Conservation (phyloP, 116 monocot species). For the Zostera marina region DNA sequence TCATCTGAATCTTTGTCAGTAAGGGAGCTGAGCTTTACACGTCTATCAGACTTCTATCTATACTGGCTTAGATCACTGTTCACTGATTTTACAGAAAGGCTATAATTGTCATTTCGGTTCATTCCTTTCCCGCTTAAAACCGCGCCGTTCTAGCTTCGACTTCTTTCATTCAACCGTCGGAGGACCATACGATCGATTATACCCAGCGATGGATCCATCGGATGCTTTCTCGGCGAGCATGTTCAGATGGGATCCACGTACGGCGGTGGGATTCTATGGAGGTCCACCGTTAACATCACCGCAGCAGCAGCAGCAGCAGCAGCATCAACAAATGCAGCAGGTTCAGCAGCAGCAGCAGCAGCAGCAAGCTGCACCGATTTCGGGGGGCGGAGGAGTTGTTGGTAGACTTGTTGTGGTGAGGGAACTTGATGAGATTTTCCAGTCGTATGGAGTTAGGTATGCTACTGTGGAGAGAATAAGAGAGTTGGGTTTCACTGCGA, state of each 20-base stretch:
- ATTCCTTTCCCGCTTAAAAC: no score
- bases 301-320: neutral
- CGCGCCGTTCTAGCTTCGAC: neutral
- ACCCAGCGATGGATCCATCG: neutral
- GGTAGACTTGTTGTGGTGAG: slow-evolving; percentile 6
- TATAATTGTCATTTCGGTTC: no score
- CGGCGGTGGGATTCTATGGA: slow-evolving; percentile 3
- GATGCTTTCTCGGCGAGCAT: slow-evolving; percentile 5
- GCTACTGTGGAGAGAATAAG: slow-evolving; percentile 60
- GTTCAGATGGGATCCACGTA: slow-evolving; percentile 14
- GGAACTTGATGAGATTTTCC: slow-evolving; percentile 77
- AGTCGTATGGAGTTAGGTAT: slow-evolving; percentile 66
- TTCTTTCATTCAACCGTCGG: no score
- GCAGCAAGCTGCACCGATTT: no score
- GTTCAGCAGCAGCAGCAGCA: neutral
- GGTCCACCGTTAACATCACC: slow-evolving; percentile 7
- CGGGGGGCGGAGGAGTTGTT: slow-evolving; percentile 2
- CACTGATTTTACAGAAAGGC: no score
- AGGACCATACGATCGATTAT: neutral
- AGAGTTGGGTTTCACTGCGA: slow-evolving; percentile 82
- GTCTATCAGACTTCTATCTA: no score
- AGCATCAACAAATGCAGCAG: neutral
- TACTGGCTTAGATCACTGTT: no score
- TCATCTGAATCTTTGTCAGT: no score
- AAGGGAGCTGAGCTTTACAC: no score